Conservation (phyloP, 129 eudicot genomes). For the Arctium minus region DNA sequence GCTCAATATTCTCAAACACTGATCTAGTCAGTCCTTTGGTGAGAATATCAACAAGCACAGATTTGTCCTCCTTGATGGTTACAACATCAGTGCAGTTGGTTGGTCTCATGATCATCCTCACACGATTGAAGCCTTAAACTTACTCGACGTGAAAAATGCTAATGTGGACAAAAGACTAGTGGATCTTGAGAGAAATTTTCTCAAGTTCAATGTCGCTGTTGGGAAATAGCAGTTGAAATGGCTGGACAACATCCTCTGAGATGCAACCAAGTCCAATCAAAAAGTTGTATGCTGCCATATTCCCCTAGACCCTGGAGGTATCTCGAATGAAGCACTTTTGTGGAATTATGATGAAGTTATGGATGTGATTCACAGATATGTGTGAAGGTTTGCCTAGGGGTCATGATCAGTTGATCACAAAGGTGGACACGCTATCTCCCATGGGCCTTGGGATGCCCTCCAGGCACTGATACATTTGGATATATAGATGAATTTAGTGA, state of each 20-base stretch:
- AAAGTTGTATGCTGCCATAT: slow-evolving; percentile 76
- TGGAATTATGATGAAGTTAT: slow-evolving; percentile 97
- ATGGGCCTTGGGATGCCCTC: slow-evolving; percentile 94
- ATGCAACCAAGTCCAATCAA: slow-evolving; percentile 64
- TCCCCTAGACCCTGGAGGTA: slow-evolving; percentile 66
- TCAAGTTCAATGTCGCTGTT: slow-evolving; percentile 86
- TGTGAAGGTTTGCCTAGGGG: slow-evolving; percentile 92
- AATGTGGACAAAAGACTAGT: slow-evolving; percentile 72
- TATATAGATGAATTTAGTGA: slow-evolving; percentile 69
- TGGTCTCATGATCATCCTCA: slow-evolving; percentile 92
- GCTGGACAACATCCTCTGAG: slow-evolving; percentile 61
- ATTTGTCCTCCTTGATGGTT: slow-evolving; percentile 85
- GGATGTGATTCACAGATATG: slow-evolving; percentile 83
- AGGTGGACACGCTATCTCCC: slow-evolving; percentile 73
- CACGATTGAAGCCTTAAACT: slow-evolving; percentile 50
- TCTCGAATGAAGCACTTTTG: slow-evolving; percentile 53
- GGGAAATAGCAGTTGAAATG: slow-evolving; percentile 81
- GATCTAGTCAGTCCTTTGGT: no score
- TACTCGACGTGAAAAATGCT: slow-evolving; percentile 70
- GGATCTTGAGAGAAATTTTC: slow-evolving; percentile 67
- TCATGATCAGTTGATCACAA: slow-evolving; percentile 47
- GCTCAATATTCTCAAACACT: no score
- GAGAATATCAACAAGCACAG: slow-evolving; percentile 27
- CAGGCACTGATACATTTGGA: slow-evolving; percentile 79
- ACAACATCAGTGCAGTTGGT: slow-evolving; percentile 90